Base-by-base conservation (phyloP, 441 rosid species). In the Brassica balearica region DNA sequence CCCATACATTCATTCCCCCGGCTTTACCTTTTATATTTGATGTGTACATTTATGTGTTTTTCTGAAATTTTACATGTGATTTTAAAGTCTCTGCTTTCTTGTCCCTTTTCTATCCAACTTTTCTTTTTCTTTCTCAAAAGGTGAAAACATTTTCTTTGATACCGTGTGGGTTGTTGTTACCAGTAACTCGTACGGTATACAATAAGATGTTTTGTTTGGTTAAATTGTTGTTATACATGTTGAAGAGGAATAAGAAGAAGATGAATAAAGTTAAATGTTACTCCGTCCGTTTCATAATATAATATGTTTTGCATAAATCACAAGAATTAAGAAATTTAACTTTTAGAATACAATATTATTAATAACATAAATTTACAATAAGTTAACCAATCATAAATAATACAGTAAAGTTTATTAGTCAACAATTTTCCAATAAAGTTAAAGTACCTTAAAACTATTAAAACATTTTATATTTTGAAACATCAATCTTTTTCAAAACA, bases 1-100 rank as follows among this genome's bases (percentile, higher is more conserved):
- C 80, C 72, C 72, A 72, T 72, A 72, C 81, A 72, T 78, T 72
- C 77, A 78, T 78, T 78, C 69, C 77, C 81, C 72, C 77, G 65
- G 14, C 72, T 77, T 67, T 4, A 53, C 72, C 43, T 69, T 69
- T 68, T 25, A 32, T 41, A 4, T 27, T 5, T 15, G 72, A 51
- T 27, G 51, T 72, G 1, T 73, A 67, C 77, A 66, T 78, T 61
- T 67, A 41, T 76, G 80, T 76, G 64, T 36, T 76, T 61, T 78
- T 66, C 73, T 78, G 77, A 43, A 58, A 20, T 19, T 14, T 60
- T 62, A 60, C 81, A 78, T 78, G 81, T 72, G 59, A 60, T 48
- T 78, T 51, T 32, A 29, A 27, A 72, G 81, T 36, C 38, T 72
- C 56, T 72, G 77, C 68, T 58, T 65, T 65, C n/a, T 77, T 43